phyloP scores from a whole-genome alignment of 148 eudicot genomes.

The Linanthus parryae region DNA sequence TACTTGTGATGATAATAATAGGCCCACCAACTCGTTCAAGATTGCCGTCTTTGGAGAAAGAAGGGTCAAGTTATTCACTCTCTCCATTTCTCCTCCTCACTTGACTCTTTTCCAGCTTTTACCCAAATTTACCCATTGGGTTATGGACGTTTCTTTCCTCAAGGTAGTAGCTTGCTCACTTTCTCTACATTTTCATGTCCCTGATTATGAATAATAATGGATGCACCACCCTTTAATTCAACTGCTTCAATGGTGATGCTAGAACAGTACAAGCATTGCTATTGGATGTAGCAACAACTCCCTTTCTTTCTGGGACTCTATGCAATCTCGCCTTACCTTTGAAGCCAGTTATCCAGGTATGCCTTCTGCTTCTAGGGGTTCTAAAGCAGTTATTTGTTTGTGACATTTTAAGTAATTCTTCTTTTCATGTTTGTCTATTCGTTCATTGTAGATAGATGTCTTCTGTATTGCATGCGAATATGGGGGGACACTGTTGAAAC shows the following conservation, averaged over 20 bases:
- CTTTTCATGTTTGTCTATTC: constrained; percentile 2
- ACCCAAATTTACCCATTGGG: constrained; percentile 78
- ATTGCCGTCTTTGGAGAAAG: constrained; percentile 75
- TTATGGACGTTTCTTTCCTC: constrained; percentile 72
- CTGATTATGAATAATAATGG: no score
- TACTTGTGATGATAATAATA: constrained; percentile 15
- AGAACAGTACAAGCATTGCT: no score
- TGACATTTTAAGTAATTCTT: constrained; percentile 1
- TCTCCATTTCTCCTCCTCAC: constrained; percentile 22
- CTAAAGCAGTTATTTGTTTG: no score
- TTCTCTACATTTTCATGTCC: neutral
- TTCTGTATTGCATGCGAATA: constrained; percentile 83
- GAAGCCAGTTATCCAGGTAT: constrained; percentile 67
- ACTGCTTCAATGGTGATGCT: no score
- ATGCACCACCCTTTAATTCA: no score
- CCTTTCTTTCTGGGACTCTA: constrained; percentile 60
- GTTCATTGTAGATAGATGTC: constrained; percentile 63
- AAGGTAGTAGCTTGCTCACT: constrained; percentile 26
- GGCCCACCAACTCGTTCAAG: constrained; percentile 15
- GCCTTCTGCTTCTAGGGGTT: no score
- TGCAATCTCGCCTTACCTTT: constrained; percentile 18
- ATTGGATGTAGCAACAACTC: constrained; percentile 89
- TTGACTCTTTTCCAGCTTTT: constrained; percentile 36
- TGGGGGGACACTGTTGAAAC: constrained; percentile 48
- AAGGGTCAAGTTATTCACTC: constrained; percentile 56